These are phyloP conservation scores for Kwoniella newhampshirensis DNA, from an alignment of 768 basidiomycete species.

Conservation along the genomic window DNA sequence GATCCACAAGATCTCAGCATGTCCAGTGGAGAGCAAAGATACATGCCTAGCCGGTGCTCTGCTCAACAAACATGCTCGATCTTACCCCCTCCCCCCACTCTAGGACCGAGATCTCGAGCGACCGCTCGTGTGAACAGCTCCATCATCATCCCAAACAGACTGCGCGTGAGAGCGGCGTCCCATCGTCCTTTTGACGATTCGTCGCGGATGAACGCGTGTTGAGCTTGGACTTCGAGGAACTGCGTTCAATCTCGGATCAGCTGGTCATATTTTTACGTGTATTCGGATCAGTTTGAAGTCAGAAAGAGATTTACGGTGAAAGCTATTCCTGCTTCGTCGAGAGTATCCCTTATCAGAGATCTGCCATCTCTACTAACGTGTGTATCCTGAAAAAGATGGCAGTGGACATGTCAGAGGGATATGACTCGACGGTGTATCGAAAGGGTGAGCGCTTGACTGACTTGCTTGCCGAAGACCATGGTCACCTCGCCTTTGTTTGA, in stretches of 20 bases:
- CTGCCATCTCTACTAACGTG: constrained; percentile 86
- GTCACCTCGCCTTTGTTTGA: constrained; percentile 78
- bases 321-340: constrained; percentile 76
- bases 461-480: constrained; percentile 97
- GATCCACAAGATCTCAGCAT: no score
- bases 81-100: constrained; percentile 56
- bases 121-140: constrained; percentile 89
- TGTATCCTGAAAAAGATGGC: constrained; percentile 64
- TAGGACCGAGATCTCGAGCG: constrained; percentile 78
- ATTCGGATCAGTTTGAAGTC: no score
- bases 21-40: no score
- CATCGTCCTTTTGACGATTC: constrained; percentile 89
- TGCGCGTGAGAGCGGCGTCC: constrained; percentile 86
- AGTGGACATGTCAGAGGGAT: neutral
- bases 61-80: constrained; percentile 75
- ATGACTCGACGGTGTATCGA: neutral
- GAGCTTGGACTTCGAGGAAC: constrained; percentile 95
- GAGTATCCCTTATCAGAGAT: constrained; percentile 73
- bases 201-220: constrained; percentile 94
- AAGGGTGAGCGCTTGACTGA: constrained; percentile 32
- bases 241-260: no score
- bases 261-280: no score
- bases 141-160: constrained; percentile 80
- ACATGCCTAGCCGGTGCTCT: no score
- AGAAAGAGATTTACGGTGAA: constrained; percentile 68